phyloP scores from a whole-genome alignment of 2,329 filamentous ascomycete genomes.

The Colletotrichum plurivorum region DNA sequence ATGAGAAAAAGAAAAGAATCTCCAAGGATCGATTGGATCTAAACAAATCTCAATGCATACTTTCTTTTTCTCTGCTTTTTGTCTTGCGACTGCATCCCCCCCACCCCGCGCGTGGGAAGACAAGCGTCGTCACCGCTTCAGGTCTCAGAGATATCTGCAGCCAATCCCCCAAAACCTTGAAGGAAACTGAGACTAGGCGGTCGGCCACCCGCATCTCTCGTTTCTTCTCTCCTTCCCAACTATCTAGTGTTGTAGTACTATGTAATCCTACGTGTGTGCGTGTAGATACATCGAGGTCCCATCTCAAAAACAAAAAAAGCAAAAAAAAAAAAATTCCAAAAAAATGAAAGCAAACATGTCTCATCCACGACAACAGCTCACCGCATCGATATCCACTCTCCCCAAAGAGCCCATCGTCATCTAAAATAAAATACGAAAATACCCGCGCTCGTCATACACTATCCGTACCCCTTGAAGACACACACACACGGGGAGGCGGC shows the following conservation, averaged over 20 bases:
- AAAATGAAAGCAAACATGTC: too few relatives aligned
- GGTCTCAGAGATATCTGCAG: conserved; percentile 8
- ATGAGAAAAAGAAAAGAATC: too few relatives aligned
- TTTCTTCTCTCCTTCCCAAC: too few relatives aligned
- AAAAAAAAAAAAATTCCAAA: neutral
- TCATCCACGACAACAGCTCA: too few relatives aligned
- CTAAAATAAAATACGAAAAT: too few relatives aligned
- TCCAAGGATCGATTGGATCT: too few relatives aligned
- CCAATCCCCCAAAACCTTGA: too few relatives aligned
- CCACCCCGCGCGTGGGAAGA: conserved; percentile 10
- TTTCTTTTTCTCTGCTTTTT: neutral
- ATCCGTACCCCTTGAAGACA: neutral
- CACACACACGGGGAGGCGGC: too few relatives aligned
- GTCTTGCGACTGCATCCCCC: neutral
- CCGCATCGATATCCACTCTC: neutral
- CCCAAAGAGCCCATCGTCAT: neutral
- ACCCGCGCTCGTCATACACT: neutral
- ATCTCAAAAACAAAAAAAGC: neutral
- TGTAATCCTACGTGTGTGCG: too few relatives aligned
- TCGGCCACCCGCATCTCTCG: neutral
- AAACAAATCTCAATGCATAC: too few relatives aligned
- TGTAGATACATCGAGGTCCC: neutral
- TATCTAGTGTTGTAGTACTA: too few relatives aligned
- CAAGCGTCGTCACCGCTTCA: conserved; percentile 28
- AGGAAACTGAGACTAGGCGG: conserved; percentile 6